These are phyloP conservation scores for Paracoccidioides brasiliensis DNA, from an alignment of 2,329 filamentous ascomycete genomes.

Conservation along the genomic window DNA sequence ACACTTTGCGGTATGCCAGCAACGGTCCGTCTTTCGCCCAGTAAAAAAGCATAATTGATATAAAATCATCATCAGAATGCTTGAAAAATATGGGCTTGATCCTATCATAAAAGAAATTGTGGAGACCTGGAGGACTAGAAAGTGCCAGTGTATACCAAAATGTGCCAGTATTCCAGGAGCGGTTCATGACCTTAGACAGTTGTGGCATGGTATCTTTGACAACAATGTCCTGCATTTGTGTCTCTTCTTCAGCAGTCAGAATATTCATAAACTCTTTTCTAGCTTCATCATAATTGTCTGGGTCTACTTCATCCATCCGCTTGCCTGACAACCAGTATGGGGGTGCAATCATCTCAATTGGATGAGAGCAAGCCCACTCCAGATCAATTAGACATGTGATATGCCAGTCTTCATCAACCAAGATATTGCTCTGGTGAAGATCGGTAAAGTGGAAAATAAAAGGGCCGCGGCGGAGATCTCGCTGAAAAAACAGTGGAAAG, in stretches of 20 bases:
- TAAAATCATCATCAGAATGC: slow-evolving; percentile 14
- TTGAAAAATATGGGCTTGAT: slow-evolving; percentile 8
- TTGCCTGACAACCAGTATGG: slow-evolving; percentile 16
- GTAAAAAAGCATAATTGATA: slow-evolving; percentile 9
- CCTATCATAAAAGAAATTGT: slow-evolving; percentile 2
- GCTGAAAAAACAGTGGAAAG: slow-evolving; percentile 16
- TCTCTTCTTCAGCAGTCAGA: slow-evolving; percentile 3
- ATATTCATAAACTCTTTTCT: slow-evolving; percentile 4
- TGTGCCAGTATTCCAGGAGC: slow-evolving; percentile 1
- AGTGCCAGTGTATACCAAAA: slow-evolving; percentile 7
- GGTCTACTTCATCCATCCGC: not conserved
- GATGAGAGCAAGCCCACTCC: slow-evolving; percentile 11
- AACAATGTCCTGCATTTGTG: not conserved
- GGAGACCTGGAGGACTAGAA: slow-evolving; percentile 2
- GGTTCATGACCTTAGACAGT: slow-evolving; percentile 4
- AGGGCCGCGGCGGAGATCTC: slow-evolving; percentile 22
- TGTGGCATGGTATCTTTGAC: not conserved
- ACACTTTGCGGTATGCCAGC: slow-evolving; percentile 9
- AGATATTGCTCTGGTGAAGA: slow-evolving; percentile 28
- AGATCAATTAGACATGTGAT: slow-evolving; percentile 19
- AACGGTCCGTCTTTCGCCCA: slow-evolving; percentile 8
- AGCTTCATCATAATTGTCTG: slow-evolving; percentile 2
- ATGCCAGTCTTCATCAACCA: slow-evolving; percentile 22
- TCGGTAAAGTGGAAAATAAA: slow-evolving; percentile 27
- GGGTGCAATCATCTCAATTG: slow-evolving; percentile 15